Evolutionary conservation across 2,329 filamentous ascomycete genomes (phyloP).

Genomic region (Neofusicoccum cordaticola): DNA sequence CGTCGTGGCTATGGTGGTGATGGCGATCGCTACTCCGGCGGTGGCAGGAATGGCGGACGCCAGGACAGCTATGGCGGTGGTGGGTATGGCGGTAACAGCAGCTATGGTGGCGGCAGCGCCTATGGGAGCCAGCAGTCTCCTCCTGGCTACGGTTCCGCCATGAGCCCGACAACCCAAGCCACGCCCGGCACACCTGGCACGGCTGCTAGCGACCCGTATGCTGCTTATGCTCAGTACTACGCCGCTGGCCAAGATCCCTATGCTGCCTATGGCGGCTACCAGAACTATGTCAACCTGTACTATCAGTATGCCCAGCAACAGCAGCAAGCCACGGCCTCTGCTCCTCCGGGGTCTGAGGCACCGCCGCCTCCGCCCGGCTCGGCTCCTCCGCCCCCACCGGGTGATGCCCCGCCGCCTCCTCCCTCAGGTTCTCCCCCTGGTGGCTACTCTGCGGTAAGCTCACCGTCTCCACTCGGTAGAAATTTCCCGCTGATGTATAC

Average conservation of each 20-base stretch:
- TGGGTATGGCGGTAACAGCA: constrained; percentile 24
- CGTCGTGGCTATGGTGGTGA: constrained; percentile 43
- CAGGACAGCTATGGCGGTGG: constrained; percentile 41
- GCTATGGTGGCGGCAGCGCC: constrained; percentile 26
- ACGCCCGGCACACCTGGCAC: constrained; percentile 41
- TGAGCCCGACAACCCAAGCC: constrained; percentile 28
- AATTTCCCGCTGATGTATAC: background rate
- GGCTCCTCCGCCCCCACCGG: constrained; percentile 25
- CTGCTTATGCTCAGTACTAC: constrained; percentile 84
- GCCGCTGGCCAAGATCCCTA: constrained; percentile 71
- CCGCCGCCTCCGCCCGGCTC: constrained; percentile 27
- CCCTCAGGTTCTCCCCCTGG: constrained; percentile 17
- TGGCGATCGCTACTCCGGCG: constrained; percentile 32
- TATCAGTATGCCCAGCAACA: constrained; percentile 29
- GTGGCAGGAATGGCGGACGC: constrained; percentile 37
- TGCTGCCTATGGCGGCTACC: constrained; percentile 79
- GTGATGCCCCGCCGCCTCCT: constrained; percentile 32
- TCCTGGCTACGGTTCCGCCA: constrained; percentile 30
- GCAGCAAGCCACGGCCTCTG: constrained; percentile 26
- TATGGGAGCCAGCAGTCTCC: constrained; percentile 37
- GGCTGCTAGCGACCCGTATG: constrained; percentile 62
- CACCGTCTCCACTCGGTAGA: background rate
- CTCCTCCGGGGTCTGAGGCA: constrained; percentile 28
- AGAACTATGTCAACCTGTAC: constrained; percentile 32
- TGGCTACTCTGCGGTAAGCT: constrained; percentile 33